Evolutionary conservation across 352 stramenopile species (phyloP).

Genomic region (Phytophthora meadii): DNA sequence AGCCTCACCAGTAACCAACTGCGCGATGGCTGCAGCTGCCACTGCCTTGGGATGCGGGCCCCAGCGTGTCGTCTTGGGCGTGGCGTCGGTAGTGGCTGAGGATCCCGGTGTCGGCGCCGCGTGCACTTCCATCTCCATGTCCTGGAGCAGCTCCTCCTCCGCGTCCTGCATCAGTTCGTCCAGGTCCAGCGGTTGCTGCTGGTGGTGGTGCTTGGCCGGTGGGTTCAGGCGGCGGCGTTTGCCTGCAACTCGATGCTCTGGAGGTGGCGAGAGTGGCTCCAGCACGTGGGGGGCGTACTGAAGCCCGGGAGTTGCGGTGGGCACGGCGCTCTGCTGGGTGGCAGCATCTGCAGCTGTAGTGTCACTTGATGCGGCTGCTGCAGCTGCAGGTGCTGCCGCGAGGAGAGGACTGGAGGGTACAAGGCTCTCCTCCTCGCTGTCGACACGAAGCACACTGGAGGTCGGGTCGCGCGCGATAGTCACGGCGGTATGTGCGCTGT

Average conservation of each 20-base stretch:
- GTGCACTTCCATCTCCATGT: not conserved
- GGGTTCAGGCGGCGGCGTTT: not conserved
- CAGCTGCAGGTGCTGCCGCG: not conserved
- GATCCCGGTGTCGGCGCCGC: too few species aligned
- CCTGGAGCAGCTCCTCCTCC: not conserved
- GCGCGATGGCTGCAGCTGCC: not conserved
- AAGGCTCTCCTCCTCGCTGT: not conserved
- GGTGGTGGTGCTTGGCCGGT: too few species aligned
- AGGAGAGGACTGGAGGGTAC: not conserved
- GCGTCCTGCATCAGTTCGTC: not conserved
- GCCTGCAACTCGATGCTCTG: too few species aligned
- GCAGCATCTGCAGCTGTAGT: not conserved
- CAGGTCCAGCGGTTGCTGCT: not conserved
- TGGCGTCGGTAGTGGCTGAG: not conserved
- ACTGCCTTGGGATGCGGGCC: not conserved
- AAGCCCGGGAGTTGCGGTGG: not conserved
- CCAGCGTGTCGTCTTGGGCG: not conserved
- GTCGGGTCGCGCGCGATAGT: not conserved
- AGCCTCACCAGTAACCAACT: not conserved
- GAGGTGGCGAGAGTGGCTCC: too few species aligned
- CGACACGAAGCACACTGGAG: too few species aligned
- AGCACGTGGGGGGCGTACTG: not conserved
- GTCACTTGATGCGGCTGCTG: constrained; percentile 4
- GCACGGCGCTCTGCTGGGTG: not conserved
- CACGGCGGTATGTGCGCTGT: not conserved